Evolutionary conservation across 768 basidiomycete species (phyloP).

Genomic region (Termitomyces heimii): DNA sequence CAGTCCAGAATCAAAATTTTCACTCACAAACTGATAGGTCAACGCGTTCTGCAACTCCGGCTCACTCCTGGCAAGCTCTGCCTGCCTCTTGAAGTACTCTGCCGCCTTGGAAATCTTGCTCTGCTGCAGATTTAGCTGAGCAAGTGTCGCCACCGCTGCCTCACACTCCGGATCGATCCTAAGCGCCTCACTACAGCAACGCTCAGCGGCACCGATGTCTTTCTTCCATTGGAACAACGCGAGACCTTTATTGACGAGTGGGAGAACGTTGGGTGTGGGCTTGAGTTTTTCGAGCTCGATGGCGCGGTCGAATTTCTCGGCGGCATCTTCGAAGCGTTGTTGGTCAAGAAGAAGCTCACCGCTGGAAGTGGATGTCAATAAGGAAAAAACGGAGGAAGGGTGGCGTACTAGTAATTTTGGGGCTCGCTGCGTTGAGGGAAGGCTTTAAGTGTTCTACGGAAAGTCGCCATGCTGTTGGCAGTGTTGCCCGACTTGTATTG

Average conservation of each 20-base stretch:
- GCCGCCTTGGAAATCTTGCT: constrained; percentile 83
- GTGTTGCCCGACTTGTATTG: constrained; percentile 86
- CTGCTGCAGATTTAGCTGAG: constrained; percentile 89
- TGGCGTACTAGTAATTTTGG: constrained; percentile 89
- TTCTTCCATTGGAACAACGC: constrained; percentile 95
- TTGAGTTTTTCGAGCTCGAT: constrained; percentile 81
- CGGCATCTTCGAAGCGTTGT: constrained; percentile 77
- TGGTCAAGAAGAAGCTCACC: constrained; percentile 95
- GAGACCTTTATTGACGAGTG: constrained; percentile 97
- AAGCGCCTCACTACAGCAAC: constrained; percentile 84
- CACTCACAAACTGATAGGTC: constrained; percentile 72
- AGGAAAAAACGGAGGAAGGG: not conserved
- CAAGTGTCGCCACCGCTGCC: constrained; percentile 92
- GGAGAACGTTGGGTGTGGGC: constrained; percentile 78
- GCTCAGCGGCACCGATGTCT: constrained; percentile 76
- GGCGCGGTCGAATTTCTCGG: constrained; percentile 90
- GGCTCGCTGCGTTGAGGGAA: constrained; percentile 90
- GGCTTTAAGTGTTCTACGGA: constrained; percentile 74
- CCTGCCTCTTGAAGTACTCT: constrained; percentile 79
- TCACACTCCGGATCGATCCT: constrained; percentile 90
- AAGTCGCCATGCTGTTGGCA: constrained; percentile 83
- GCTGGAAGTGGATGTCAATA: constrained; percentile 32
- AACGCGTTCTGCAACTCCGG: constrained; percentile 76
- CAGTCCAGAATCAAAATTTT: not conserved
- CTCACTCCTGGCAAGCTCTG: constrained; percentile 85